These are phyloP conservation scores for Ottelia alismoides DNA, from an alignment of 106 monocot genomes.

Conservation along the genomic window DNA sequence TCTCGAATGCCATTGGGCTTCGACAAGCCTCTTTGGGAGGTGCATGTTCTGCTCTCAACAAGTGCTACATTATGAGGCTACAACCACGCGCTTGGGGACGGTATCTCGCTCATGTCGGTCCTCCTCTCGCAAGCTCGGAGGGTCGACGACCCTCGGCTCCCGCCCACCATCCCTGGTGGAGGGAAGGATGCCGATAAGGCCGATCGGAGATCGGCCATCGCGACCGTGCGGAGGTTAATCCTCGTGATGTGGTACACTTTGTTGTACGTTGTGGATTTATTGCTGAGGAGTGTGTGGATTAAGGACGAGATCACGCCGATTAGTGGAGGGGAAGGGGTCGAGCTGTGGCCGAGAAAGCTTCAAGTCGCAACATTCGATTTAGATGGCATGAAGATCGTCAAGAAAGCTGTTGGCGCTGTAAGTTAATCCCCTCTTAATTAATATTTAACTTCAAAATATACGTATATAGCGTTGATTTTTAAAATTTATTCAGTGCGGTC, in stretches of 20 bases:
- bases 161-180: constrained; percentile 2
- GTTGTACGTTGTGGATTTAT: constrained; percentile 4
- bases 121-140: constrained; percentile 10
- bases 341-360: constrained; percentile 23
- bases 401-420: constrained; percentile 4
- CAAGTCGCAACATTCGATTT: constrained; percentile 5
- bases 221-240: constrained; percentile 1
- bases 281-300: constrained; percentile 7
- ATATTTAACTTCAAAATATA: too few relatives aligned
- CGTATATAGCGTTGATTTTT: too few relatives aligned
- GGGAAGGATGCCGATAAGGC: too few relatives aligned
- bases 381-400: constrained; percentile 13
- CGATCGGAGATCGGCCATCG: neutral
- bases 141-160: constrained; percentile 8
- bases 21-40: constrained; percentile 16
- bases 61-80: constrained; percentile 7
- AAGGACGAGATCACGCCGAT: constrained; percentile 15
- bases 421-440: too few relatives aligned
- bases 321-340: constrained; percentile 15
- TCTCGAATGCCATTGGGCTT: constrained; percentile 5
- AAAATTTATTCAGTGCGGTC: too few relatives aligned
- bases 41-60: constrained; percentile 1
- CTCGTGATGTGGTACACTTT: constrained; percentile 8
- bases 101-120: constrained; percentile 11
- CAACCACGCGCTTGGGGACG: constrained; percentile 28